phyloP scores from a whole-genome alignment of 345 rosid genomes.

The Gossypium raimondii region DNA sequence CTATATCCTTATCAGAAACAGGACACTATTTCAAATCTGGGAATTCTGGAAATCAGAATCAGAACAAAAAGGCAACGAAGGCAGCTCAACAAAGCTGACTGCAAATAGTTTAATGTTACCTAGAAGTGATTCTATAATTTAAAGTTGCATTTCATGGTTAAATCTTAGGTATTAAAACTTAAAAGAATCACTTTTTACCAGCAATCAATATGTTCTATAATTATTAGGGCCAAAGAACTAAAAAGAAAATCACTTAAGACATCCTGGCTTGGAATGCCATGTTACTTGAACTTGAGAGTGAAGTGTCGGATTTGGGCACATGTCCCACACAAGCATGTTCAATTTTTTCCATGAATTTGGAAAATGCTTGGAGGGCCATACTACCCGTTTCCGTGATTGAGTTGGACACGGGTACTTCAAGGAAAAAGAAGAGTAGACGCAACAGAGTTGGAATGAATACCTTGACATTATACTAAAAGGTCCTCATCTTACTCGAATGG shows the following conservation, averaged over 20 bases:
- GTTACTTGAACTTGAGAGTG: too few relatives aligned
- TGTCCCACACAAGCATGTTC: too few relatives aligned
- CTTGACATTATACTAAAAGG: neutral
- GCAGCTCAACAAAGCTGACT: neutral
- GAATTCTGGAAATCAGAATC: neutral
- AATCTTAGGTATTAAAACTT: neutral
- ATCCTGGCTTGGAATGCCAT: neutral
- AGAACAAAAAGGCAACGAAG: neutral
- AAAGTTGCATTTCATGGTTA: neutral
- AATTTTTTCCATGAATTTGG: too few relatives aligned
- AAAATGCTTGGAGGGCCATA: too few relatives aligned
- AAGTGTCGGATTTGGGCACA: too few relatives aligned
- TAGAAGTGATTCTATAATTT: neutral
- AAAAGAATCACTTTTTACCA: neutral
- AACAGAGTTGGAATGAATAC: neutral
- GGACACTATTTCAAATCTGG: neutral
- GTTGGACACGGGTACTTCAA: too few relatives aligned
- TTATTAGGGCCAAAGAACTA: neutral
- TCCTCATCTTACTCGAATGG: neutral
- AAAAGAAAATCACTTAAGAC: neutral
- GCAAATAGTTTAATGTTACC: neutral
- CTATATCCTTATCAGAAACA: slow-evolving; percentile 1
- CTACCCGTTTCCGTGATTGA: too few relatives aligned
- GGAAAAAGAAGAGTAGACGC: neutral
- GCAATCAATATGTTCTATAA: neutral